These are phyloP conservation scores for Fragilaria crotonensis DNA, from an alignment of 108 stramenopile species.

Conservation along the genomic window DNA sequence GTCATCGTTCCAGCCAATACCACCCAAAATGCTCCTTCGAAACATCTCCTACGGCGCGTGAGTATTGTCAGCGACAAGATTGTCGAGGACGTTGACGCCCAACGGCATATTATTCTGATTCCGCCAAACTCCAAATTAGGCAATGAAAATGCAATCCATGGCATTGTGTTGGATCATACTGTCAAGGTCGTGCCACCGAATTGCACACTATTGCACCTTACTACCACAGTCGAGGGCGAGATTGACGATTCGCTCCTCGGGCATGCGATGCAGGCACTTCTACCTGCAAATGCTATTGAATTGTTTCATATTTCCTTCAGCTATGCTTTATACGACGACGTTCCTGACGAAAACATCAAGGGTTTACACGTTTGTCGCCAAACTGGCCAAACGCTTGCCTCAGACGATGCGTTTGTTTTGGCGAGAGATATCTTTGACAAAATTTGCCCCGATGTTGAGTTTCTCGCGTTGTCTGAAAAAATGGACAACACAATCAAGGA, in stretches of 20 bases:
- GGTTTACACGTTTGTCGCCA: slow-evolving; percentile 50
- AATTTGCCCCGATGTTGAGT: slow-evolving; percentile 65
- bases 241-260: no score
- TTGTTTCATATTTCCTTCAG: slow-evolving; percentile 34
- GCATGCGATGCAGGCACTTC: not conserved
- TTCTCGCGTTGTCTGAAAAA: slow-evolving; percentile 44
- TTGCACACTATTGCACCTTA: slow-evolving; percentile 57
- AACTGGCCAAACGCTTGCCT: slow-evolving; percentile 38
- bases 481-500: slow-evolving; percentile 48
- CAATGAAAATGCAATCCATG: slow-evolving; percentile 54
- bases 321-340: slow-evolving; percentile 13
- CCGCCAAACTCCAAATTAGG: slow-evolving; percentile 43
- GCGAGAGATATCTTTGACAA: slow-evolving; percentile 52
- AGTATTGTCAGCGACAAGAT: slow-evolving; percentile 29
- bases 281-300: slow-evolving; percentile 8
- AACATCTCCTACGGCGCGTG: no score
- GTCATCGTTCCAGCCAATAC: slow-evolving; percentile 57
- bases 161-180: slow-evolving; percentile 50
- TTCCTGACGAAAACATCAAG: no score
- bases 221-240: slow-evolving; percentile 36
- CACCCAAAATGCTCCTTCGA: no score
- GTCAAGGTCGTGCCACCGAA: slow-evolving; percentile 49
- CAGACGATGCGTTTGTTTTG: slow-evolving; percentile 65
- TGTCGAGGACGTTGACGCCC: slow-evolving; percentile 23
- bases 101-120: slow-evolving; percentile 60